phyloP scores from a whole-genome alignment of 352 stramenopile species.

The Pythium chondricola region DNA sequence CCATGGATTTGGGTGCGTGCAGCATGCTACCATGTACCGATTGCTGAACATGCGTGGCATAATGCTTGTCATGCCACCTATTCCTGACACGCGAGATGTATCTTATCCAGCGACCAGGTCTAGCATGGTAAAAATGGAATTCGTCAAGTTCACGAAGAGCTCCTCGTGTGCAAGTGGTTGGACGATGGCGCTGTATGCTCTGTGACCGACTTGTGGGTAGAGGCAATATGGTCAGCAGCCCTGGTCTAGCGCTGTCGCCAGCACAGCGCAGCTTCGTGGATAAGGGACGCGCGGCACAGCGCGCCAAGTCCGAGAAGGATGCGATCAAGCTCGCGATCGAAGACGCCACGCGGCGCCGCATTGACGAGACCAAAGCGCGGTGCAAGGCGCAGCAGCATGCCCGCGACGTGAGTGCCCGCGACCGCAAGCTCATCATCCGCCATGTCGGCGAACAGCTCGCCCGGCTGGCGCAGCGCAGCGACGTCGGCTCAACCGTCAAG shows the following conservation, averaged over 20 bases:
- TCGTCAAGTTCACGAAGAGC: too few species aligned
- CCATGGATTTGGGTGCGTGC: too few species aligned
- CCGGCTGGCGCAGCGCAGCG: slow-evolving; percentile 27
- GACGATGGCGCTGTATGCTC: too few species aligned
- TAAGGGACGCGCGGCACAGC: slow-evolving; percentile 41
- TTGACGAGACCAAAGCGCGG: slow-evolving; percentile 29
- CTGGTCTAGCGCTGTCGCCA: slow-evolving; percentile 33
- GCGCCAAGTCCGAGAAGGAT: slow-evolving; percentile 29
- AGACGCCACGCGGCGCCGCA: slow-evolving; percentile 16
- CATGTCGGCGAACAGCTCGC: slow-evolving; percentile 59
- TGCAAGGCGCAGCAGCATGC: slow-evolving; percentile 16
- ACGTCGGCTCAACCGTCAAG: slow-evolving; percentile 7
- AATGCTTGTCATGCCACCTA: too few species aligned
- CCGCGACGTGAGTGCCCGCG: slow-evolving; percentile 9
- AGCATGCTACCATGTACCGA: too few species aligned
- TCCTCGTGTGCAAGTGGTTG: too few species aligned
- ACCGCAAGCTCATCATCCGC: slow-evolving; percentile 47
- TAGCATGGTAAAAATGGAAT: too few species aligned
- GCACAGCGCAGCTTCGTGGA: slow-evolving; percentile 45
- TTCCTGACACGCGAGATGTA: too few species aligned
- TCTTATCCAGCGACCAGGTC: too few species aligned
- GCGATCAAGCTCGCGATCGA: slow-evolving; percentile 32
- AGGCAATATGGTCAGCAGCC: too few species aligned
- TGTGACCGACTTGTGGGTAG: too few species aligned
- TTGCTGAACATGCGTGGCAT: too few species aligned